A percentile compares a stretch with the other conserved stretches of the same genome.
phyloP scores from a whole-genome alignment of 345 rosid genomes.

The Murraya koenigii region DNA sequence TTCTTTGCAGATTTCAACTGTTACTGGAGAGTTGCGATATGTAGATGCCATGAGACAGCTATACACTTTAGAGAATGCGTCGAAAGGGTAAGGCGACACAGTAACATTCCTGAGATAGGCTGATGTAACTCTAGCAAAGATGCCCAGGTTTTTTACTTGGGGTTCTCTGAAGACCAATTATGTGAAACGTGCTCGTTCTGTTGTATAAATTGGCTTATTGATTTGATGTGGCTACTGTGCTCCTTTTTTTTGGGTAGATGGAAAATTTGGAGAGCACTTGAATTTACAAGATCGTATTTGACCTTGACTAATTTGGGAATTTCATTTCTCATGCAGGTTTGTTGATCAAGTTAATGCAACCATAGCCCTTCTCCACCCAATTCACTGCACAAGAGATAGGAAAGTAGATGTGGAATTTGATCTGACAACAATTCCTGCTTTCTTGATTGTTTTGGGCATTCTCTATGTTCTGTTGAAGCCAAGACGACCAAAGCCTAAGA shows the following conservation, averaged over 20 bases:
- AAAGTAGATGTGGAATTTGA: conserved; percentile 70
- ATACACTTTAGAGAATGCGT: conserved; percentile 70
- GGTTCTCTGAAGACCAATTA: not conserved
- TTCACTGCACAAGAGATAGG: conserved; percentile 85
- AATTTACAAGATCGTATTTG: not conserved
- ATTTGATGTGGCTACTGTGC: conserved; percentile 2
- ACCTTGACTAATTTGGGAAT: not conserved
- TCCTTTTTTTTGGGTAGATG: not conserved
- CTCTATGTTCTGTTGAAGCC: conserved; percentile 73
- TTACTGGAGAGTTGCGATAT: conserved; percentile 75
- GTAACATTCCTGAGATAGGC: not conserved
- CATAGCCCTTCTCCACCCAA: conserved; percentile 67
- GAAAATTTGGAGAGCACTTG: not conserved
- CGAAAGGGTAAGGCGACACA: conserved; percentile 48
- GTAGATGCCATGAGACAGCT: conserved; percentile 78
- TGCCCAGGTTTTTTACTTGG: not conserved
- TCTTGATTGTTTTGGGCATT: conserved; percentile 56
- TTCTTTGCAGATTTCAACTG: conserved; percentile 63
- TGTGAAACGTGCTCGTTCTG: not conserved
- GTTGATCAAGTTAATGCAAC: conserved; percentile 78
- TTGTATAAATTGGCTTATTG: not conserved
- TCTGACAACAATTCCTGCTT: conserved; percentile 83
- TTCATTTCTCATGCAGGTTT: conserved; percentile 48
- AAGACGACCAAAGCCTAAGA: conserved; percentile 83
- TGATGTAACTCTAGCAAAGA: not conserved